Evolutionary conservation across 306 rosid species (phyloP), one percentile per base, ranked within the genome.

Genomic region (Sicyos baderoa): DNA sequence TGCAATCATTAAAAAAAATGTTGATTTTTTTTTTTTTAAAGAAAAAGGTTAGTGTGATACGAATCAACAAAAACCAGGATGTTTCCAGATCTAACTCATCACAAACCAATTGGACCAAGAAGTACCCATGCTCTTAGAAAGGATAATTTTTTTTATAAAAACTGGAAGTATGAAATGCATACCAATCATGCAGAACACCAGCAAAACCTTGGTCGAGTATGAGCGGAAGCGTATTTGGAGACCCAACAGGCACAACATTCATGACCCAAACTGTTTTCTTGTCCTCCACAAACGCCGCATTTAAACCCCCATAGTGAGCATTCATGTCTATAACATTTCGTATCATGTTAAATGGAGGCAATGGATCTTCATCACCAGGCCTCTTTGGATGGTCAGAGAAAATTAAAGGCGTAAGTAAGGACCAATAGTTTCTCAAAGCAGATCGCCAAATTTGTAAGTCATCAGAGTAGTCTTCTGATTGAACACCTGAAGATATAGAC

Each of bases 371-470:
- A 77, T 94, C 99, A 21, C 99, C 99, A 66, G 96, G 99, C 83
- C 97, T 90, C 94, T 94, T 94, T 44, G 99, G 99, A 81, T 94
- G 99, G 83, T 94, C 99, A 47, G 99, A 94, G 86, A 94, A 94
- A 79, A 94, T 94, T 76, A 94, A 79, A 2, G 99, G 99, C 15
- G 97, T 88, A 70, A 94, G 97, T 72, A 94, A 80, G 47, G 99
- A 88, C 97, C 99, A 94, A 76, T 88, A 94, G 67, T 90, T 87
- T 44, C 76, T 83, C 17, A 90, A 78, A 78, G 95, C 86, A 12
- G 88, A 76, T 79, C 88, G 84, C 92, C 90, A 90, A 69, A 84
- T 67, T 70, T 87, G 95, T 19, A 82, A 52, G 72, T 90, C 96
- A 74, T 94, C 99, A 66, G 75, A 85, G 76, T 85, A 90, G 72